Conservation (phyloP, 2,329 filamentous ascomycete genomes). For the Sporothrix schenckii region DNA sequence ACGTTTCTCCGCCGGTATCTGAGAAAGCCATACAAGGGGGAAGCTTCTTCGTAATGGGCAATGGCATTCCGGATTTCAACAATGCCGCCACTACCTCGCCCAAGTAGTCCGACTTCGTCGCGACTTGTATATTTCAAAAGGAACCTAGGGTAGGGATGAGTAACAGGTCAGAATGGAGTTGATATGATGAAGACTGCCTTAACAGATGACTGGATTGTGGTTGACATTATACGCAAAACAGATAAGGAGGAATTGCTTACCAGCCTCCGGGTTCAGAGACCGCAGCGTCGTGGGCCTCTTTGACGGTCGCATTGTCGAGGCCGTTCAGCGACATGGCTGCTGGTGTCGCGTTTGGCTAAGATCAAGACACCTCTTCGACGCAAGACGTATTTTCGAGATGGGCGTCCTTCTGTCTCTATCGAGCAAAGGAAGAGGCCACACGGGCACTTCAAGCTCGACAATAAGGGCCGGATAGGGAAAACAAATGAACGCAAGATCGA, state of each 20-base stretch:
- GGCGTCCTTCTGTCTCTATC: background rate
- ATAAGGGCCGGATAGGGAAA: background rate
- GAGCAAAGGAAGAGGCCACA: background rate
- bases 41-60: conserved; percentile 76
- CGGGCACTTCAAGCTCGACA: background rate
- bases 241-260: conserved; percentile 56
- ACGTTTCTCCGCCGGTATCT: conserved; percentile 88
- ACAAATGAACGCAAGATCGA: background rate
- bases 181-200: background rate
- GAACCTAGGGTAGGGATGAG: conserved; percentile 65
- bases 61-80: conserved; percentile 80
- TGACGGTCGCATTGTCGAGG: conserved; percentile 77
- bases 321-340: conserved; percentile 90
- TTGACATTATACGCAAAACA: background rate
- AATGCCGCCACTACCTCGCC: conserved; percentile 77
- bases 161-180: background rate
- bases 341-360: background rate
- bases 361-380: background rate
- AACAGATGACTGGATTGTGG: background rate
- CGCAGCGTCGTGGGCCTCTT: conserved; percentile 81
- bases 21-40: conserved; percentile 89
- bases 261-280: conserved; percentile 87
- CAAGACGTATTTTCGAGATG: background rate
- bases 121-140: conserved; percentile 87
- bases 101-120: conserved; percentile 81